A percentile compares a stretch with the other conserved stretches of the same genome.
Conservation (phyloP, 2,329 filamentous ascomycete species). For the Teratosphaeria gauchensis region DNA sequence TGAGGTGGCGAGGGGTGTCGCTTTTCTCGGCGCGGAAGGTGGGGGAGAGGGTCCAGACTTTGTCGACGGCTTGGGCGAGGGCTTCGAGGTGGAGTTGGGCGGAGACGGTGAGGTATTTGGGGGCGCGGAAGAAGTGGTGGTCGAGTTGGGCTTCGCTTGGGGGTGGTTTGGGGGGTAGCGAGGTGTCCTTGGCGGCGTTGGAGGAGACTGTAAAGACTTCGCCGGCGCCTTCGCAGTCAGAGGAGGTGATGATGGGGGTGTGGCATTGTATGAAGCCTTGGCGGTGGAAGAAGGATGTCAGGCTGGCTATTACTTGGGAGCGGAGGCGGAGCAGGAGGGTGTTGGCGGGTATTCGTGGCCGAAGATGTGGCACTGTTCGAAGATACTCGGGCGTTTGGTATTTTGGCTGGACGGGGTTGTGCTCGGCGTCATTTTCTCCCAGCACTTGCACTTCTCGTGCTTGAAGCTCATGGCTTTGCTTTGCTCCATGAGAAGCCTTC, state of each 20-base stretch:
- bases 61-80: conserved; percentile 74
- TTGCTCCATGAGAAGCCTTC: conserved; percentile 55
- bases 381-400: conserved; percentile 86
- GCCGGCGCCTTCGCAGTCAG: conserved; percentile 92
- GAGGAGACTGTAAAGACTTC: conserved; percentile 70
- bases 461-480: conserved; percentile 72
- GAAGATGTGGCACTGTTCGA: conserved; percentile 77
- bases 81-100: conserved; percentile 91
- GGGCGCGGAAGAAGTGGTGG: conserved; percentile 63
- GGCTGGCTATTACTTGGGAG: conserved; percentile 63
- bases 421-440: conserved; percentile 74
- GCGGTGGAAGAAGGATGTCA: conserved; percentile 65
- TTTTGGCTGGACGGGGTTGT: conserved; percentile 91
- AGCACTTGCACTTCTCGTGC: conserved; percentile 60
- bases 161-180: conserved; percentile 33
- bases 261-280: conserved; percentile 73
- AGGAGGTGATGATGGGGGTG: conserved; percentile 89
- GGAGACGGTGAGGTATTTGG: conserved; percentile 95
- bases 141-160: conserved; percentile 20
- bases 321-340: conserved; percentile 71
- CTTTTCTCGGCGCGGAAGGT: conserved; percentile 90
- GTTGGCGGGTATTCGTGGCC: conserved; percentile 71
- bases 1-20: conserved; percentile 86
- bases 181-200: conserved; percentile 7
- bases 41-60: conserved; percentile 88